Evolutionary conservation across 1,284 basidiomycete genomes (phyloP), one percentile per base, ranked within the genome.

Genomic region (Ustilago curta): DNA sequence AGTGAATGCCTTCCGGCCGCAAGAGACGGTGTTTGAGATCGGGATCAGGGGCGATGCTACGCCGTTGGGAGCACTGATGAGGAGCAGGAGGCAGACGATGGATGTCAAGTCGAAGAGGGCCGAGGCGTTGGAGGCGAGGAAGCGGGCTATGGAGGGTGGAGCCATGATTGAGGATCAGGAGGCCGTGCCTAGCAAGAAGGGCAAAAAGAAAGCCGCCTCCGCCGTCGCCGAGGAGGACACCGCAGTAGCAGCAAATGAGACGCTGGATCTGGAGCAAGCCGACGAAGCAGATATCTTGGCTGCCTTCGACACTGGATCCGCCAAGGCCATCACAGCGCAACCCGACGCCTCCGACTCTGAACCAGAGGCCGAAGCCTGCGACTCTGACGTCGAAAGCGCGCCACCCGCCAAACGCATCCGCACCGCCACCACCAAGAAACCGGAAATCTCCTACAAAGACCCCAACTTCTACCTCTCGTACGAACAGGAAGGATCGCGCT

Each of bases 21-120:
- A 88, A 27, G 96, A 98, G 85, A 99, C 96, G 0, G 91, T 98
- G 29, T 92, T 99, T 66, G 96, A 99, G 86, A 88, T 97, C 25
- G 94, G 93, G 0, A 88, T 88, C 2, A 90, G 91, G 67, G 91
- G 92, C 1, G 91, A 90, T 39, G 88, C 76, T 23, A 74, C 72
- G 56, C 81, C 82, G 12, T 58, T 77, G 19, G 74, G 77, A 40
- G 71, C 71, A 21, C 85, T 99, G 68, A 99, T 99, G 96, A 92
- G 93, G 85, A 91, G 93, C 76, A 88, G 96, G 18, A 88, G 95
- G 72, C 92, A 91, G 83, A 91, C 92, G 8, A 86, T 97, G 74
- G 87, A 86, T 29, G 92, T 90, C 58, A 83, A 76, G 76, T 76
- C 77, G 61, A 76, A 69, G 82, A 90, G 91, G 3, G 78, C 68